Percentiles rank a stretch among this genome's conserved stretches.
Evolutionary conservation across 169 alveolate genomes (phyloP).

Genomic region (Hepatocystis sp.): DNA sequence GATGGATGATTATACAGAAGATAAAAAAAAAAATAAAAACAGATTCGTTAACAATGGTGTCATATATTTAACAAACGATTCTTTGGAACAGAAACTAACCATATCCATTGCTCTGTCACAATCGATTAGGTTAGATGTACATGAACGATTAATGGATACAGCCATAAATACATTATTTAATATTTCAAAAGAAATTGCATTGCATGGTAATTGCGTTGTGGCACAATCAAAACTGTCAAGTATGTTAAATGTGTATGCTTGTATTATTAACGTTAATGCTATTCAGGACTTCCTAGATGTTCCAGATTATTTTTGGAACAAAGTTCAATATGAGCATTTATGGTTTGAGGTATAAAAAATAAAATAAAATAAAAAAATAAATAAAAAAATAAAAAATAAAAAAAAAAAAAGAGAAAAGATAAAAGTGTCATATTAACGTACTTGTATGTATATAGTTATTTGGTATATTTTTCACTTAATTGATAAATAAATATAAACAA

Average conservation of each 20-base stretch:
- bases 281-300: slow-evolving; percentile 84
- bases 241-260: slow-evolving; percentile 78
- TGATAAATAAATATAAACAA: too few relatives aligned
- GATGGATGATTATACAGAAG: too few relatives aligned
- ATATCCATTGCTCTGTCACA: slow-evolving; percentile 80
- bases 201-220: slow-evolving; percentile 76
- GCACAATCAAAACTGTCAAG: slow-evolving; percentile 75
- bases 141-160: slow-evolving; percentile 80
- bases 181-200: slow-evolving; percentile 80
- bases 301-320: slow-evolving; percentile 84
- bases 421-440: too few relatives aligned
- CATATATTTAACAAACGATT: slow-evolving; percentile 72
- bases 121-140: slow-evolving; percentile 77
- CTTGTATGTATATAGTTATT: too few relatives aligned
- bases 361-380: neutral
- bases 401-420: too few relatives aligned
- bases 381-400: neutral
- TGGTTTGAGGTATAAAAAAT: slow-evolving; percentile 66
- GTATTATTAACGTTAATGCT: slow-evolving; percentile 79
- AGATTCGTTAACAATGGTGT: slow-evolving; percentile 63
- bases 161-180: slow-evolving; percentile 76
- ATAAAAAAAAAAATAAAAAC: slow-evolving; percentile 36
- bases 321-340: slow-evolving; percentile 56
- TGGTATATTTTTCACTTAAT: too few relatives aligned
- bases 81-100: slow-evolving; percentile 80